These are phyloP conservation scores for Handroanthus guayacan DNA, from an alignment of 257 asterid species.

Conservation along the genomic window DNA sequence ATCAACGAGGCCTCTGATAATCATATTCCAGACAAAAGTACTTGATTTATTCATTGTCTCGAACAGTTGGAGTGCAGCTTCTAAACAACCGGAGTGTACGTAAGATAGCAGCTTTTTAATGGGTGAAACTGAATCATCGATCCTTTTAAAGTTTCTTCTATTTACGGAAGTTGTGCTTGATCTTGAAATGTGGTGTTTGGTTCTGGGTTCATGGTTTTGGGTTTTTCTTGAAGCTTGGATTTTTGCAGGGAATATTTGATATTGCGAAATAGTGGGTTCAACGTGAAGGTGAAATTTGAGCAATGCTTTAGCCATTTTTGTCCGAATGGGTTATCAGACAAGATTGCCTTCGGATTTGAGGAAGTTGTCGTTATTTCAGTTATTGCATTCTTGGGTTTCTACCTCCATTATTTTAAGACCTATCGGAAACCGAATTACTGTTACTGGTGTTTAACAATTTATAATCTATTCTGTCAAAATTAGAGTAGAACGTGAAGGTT, in stretches of 20 bases:
- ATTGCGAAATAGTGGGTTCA: slow-evolving; percentile 32
- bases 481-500: background rate
- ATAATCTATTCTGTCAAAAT: background rate
- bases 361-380: slow-evolving; percentile 43
- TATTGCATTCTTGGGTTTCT: slow-evolving; percentile 21
- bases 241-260: slow-evolving; percentile 32
- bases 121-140: slow-evolving; percentile 35
- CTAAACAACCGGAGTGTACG: slow-evolving; percentile 51
- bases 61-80: slow-evolving; percentile 63
- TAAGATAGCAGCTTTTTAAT: slow-evolving; percentile 32
- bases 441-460: too few relatives aligned
- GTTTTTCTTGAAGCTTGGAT: slow-evolving; percentile 37
- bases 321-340: background rate
- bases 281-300: slow-evolving; percentile 32
- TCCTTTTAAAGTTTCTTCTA: background rate
- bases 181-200: slow-evolving; percentile 29
- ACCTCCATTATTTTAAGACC: background rate
- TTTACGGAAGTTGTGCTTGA: background rate
- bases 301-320: slow-evolving; percentile 40
- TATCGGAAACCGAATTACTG: background rate
- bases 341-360: background rate
- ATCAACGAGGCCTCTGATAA: slow-evolving; percentile 61
- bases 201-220: slow-evolving; percentile 35
- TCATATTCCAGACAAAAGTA: slow-evolving; percentile 61
- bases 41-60: slow-evolving; percentile 49